These are phyloP conservation scores for Colletotrichum coccodes DNA, from an alignment of 2,329 filamentous ascomycete genomes.

Conservation along the genomic window DNA sequence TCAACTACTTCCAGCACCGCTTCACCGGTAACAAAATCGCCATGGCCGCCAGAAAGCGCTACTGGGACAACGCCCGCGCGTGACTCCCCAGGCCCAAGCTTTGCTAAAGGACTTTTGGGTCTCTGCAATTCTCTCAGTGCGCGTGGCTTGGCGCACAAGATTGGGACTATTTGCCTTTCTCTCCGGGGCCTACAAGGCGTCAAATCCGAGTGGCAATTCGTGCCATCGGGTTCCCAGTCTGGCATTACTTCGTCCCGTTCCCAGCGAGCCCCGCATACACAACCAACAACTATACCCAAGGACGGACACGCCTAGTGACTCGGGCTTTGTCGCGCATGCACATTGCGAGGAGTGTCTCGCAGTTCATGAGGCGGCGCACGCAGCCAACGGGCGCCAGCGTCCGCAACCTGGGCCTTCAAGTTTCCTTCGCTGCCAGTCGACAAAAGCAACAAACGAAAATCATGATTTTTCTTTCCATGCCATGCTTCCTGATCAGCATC, in stretches of 20 bases:
- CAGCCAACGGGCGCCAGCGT: not conserved
- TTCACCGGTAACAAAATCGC: constrained; percentile 65
- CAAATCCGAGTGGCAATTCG: not conserved
- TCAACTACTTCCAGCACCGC: constrained; percentile 83
- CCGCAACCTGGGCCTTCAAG: not conserved
- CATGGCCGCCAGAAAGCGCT: constrained; percentile 59
- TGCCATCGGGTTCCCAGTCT: not conserved
- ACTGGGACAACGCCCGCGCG: constrained; percentile 60
- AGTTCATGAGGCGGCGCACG: not conserved
- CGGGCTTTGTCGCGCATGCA: not conserved
- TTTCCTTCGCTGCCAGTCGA: not conserved
- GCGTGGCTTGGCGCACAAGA: not conserved
- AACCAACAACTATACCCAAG: not conserved
- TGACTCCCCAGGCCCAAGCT: constrained; percentile 36
- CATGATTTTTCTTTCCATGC: not conserved
- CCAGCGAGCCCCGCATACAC: not conserved
- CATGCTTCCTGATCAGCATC: not conserved
- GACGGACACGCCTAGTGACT: not conserved
- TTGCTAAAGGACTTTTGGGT: not conserved
- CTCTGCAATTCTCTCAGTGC: not conserved
- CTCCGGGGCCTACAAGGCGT: not conserved
- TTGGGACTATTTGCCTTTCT: not conserved
- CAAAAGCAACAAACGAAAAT: not conserved
- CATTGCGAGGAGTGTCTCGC: not conserved
- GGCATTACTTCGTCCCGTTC: not conserved